Conservation (phyloP, 1,284 basidiomycete genomes). For the Athelia psychrophila region DNA sequence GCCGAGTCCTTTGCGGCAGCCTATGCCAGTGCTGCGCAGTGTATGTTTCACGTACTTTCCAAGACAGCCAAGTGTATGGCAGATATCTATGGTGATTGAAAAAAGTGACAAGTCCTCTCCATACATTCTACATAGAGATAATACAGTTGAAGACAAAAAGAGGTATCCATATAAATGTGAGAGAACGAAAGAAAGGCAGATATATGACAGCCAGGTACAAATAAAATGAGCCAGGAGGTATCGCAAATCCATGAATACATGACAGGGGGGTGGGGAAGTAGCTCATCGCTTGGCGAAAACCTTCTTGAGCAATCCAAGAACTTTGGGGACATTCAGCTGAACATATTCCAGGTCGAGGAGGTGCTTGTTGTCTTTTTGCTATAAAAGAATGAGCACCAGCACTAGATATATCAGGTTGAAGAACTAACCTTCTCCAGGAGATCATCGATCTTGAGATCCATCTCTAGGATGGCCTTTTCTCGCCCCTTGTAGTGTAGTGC, state of each 20-base stretch:
- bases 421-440: constrained; percentile 85
- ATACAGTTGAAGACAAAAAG: constrained; percentile 15
- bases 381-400: constrained; percentile 17
- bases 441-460: constrained; percentile 99
- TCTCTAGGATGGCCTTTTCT: constrained; percentile 99
- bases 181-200: neutral
- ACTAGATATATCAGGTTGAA: constrained; percentile 2
- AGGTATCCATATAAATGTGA: constrained; percentile 12
- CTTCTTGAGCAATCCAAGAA: constrained; percentile 88
- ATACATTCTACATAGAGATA: neutral
- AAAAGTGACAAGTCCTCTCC: too few relatives aligned
- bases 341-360: constrained; percentile 96
- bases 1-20: too few relatives aligned
- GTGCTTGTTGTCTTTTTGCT: constrained; percentile 99
- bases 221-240: neutral
- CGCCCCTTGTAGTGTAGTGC: constrained; percentile 98
- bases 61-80: too few relatives aligned
- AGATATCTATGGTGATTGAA: too few relatives aligned
- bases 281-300: constrained; percentile 81
- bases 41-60: too few relatives aligned
- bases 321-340: constrained; percentile 94
- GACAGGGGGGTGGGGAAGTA: constrained; percentile 13
- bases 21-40: too few relatives aligned
- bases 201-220: neutral
- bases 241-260: neutral